Conservation (phyloP, 106 monocot species). For the Dendrobium catenatum region DNA sequence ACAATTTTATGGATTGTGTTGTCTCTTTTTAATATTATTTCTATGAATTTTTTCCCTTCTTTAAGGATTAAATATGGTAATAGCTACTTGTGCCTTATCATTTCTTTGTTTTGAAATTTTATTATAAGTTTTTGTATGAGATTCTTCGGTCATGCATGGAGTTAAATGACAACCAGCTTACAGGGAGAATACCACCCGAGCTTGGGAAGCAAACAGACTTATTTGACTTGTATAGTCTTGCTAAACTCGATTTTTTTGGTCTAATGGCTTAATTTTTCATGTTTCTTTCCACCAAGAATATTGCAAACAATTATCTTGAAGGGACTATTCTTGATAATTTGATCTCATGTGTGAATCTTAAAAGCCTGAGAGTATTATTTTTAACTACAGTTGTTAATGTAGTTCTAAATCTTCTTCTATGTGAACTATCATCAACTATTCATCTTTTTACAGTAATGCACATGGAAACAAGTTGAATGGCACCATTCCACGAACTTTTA, state of each 20-base stretch:
- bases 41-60: too few relatives aligned
- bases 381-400: not conserved
- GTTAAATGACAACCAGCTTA: constrained; percentile 76
- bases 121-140: not conserved
- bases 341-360: constrained; percentile 85
- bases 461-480: constrained; percentile 60
- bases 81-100: too few relatives aligned
- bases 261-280: not conserved
- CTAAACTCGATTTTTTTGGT: not conserved
- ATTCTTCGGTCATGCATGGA: constrained; percentile 44
- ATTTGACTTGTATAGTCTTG: constrained; percentile 53
- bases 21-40: too few relatives aligned
- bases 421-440: not conserved
- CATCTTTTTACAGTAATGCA: constrained; percentile 35
- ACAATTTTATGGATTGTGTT: too few relatives aligned
- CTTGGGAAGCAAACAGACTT: constrained; percentile 59
- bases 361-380: constrained; percentile 56
- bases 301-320: constrained; percentile 89
- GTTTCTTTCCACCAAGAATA: constrained; percentile 3
- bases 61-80: too few relatives aligned
- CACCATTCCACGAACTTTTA: constrained; percentile 49
- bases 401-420: not conserved
- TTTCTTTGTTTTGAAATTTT: not conserved
- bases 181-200: constrained; percentile 57
- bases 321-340: constrained; percentile 85